Evolutionary conservation across 2,329 filamentous ascomycete species (phyloP), one percentile per base, ranked within the genome.

Genomic region (Cordyceps cateniannulata): DNA sequence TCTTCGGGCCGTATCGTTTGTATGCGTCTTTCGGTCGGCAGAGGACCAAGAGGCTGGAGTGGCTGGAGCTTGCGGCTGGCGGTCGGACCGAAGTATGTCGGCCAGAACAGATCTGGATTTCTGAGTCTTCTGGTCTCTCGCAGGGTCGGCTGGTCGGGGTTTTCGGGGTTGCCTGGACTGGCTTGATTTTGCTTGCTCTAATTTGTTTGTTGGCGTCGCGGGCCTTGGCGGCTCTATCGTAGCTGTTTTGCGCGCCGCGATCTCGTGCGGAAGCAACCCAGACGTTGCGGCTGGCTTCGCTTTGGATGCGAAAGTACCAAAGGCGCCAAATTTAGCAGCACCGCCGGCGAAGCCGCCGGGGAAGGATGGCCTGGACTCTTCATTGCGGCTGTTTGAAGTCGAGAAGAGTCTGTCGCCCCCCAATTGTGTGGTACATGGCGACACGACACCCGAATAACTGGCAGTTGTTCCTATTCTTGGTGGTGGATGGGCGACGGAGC

Each of bases 231-330:
- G 14, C 18, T 54, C 48, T 51, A 32, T 18, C 9, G 40, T 27
- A 10, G 44, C 67, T 53, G 66, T 69, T 55, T 68, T 59, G 10
- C 73, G 71, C 40, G 75, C 75, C 42, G 70, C 70, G n/a, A 65
- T 53, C 60, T 77, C 75, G 50, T 77, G 75, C 3, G 75, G 75
- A 6, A 77, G 69, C 42, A 77, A 66, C 2, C 66, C 66, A 35
- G 67, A 65, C 4, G 59, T 49, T 3, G 55, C 47, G n/a, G 63
- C 51, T 24, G 55, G 62, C 59, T 35, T 64, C 59, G 58, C 61
- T 64, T 55, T 65, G 59, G 62, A 67, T 8, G 59, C 65, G 24
- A 72, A 58, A 60, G 64, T 29, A 16, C 38, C 38, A 8, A 42
- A 42, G 38, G 38, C 2, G 60, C 70, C 56, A 66, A 68, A 51